phyloP scores from a whole-genome alignment of 352 stramenopile genomes.

The Poterioochromonas sp. region DNA sequence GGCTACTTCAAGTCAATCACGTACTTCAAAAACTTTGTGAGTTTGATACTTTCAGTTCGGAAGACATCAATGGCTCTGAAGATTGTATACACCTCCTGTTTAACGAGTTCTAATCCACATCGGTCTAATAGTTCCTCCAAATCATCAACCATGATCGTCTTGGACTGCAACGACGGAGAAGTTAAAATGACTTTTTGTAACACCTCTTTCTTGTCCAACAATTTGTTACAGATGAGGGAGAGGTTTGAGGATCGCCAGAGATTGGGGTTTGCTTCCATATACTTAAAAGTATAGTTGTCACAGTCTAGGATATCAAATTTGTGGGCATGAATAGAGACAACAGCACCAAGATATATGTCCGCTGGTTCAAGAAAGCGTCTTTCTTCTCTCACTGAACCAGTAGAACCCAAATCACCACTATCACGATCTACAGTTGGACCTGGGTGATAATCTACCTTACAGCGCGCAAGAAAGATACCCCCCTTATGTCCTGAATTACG shows the following conservation, averaged over 20 bases:
- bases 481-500: constrained; percentile 55
- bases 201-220: neutral
- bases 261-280: constrained; percentile 23
- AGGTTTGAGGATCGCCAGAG: neutral
- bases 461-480: constrained; percentile 51
- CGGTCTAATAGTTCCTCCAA: neutral
- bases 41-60: neutral
- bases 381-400: too few relatives aligned
- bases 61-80: constrained; percentile 18
- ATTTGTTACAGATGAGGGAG: neutral
- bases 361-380: neutral
- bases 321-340: neutral
- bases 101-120: neutral
- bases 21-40: constrained; percentile 28
- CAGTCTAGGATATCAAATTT: neutral
- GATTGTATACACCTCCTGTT: constrained; percentile 27
- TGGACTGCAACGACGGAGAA: neutral
- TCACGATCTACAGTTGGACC: neutral
- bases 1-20: constrained; percentile 27
- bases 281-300: constrained; percentile 29
- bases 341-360: constrained; percentile 17
- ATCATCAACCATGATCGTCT: neutral
- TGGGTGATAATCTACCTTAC: neutral
- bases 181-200: neutral
- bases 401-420: too few relatives aligned